phyloP scores from a whole-genome alignment of 345 rosid genomes.

The Garcia nutans region DNA sequence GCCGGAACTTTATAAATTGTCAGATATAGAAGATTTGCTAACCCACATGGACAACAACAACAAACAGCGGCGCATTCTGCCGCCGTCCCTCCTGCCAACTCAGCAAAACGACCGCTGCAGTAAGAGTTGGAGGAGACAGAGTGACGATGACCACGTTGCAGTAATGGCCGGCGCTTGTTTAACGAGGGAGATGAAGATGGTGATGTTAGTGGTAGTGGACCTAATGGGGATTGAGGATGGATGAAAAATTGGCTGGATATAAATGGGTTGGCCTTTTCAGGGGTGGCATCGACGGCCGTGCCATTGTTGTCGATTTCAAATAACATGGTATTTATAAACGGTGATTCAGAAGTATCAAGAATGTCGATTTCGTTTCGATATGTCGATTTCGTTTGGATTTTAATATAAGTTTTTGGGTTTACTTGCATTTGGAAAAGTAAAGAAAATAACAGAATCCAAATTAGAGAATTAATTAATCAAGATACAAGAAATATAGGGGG shows the following conservation, averaged over 20 bases:
- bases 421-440: neutral
- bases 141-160: conserved; percentile 3
- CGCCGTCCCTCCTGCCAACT: conserved; percentile 45
- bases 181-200: neutral
- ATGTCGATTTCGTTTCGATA: neutral
- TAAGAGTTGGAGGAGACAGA: conserved; percentile 16
- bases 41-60: conserved; percentile 49
- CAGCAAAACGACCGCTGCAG: conserved; percentile 24
- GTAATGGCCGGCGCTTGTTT: conserved; percentile 13
- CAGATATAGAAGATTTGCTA: conserved; percentile 34
- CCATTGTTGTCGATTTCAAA: neutral
- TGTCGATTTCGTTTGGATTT: neutral
- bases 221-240: neutral
- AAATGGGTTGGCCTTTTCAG: neutral
- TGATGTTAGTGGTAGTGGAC: neutral
- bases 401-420: neutral
- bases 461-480: neutral
- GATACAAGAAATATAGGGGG: too few relatives aligned
- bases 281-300: neutral
- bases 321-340: neutral
- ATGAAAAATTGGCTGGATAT: neutral
- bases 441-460: neutral
- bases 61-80: conserved; percentile 50
- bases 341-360: neutral
- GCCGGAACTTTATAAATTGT: conserved; percentile 41